Base-by-base conservation (phyloP, 768 basidiomycete genomes). In the Lentinula raphanica region DNA sequence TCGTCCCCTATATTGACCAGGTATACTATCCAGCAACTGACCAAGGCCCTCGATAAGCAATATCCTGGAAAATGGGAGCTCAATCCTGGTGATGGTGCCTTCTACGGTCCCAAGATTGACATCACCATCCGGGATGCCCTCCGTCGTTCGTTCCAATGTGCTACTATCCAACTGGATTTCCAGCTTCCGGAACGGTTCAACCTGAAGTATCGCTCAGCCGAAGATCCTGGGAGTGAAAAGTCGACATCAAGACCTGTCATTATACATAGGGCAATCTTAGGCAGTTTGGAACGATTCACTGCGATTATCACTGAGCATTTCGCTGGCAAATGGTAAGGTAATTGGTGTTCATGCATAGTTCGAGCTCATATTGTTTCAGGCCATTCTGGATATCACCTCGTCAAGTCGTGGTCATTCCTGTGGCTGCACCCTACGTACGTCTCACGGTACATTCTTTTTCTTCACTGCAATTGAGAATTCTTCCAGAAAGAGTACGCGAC, bases 31-130 rank as follows among this genome's bases (percentile, higher is more conserved):
- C 69, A 94, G 90, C 92, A 93, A 89, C 82, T 95, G 54, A 86
- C 79, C 54, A 76, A 80, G 63, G 88, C 92, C 1, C 84, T 99
- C 53, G 91, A 98, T 35, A 87, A 86, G 65, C 82, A 84, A 58
- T 89, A 94, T 64, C 84, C 92, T 0, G 94, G 92, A 48, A 81
- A 90, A 63, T 99, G 97, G 97, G 82, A 86, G 55, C 72, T 95
- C 58, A 97, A 97, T 71, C 91, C 92, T 8, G 96, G 94, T 45
- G 97, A 99, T 66, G 97, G 97, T 50, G 97, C 97, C 9, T 99
- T 99, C 82, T 99, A 99, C 74, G 97, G 97, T 0, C 97, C 97
- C 62, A 98, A 98, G 79, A 96, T 98, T 67, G 97, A 98, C 73
- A 96, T 99, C 75, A 93, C 90, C 59, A 90, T 98, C 69, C 84